Base-by-base conservation (phyloP, 768 basidiomycete genomes). In the Neoboletus brunneissimus region DNA sequence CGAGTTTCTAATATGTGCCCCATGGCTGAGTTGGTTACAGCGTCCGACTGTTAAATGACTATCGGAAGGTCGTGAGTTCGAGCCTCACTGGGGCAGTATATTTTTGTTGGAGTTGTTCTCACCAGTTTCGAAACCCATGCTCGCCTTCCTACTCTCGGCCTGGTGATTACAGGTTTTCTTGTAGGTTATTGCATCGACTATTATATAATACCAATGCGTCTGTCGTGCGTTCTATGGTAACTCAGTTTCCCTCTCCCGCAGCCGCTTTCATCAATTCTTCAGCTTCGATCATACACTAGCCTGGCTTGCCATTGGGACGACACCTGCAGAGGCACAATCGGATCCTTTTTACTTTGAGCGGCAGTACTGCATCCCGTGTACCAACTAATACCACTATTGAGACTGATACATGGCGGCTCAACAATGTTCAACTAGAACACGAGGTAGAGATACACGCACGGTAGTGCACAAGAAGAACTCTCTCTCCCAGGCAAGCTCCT, bases 41-140 rank as follows among this genome's bases (percentile, higher is more conserved):
- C 76, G 76, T 77, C 76, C 76, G 76, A 77, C 76, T 77, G 76
- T 77, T 77, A 76, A 32, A 31, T 35, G 27, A 55, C 52, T 18
- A 78, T 78, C 74, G 75, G 77, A 78, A 78, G 76, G 78, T 77
- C 76, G 76, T 75, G 76, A 77, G 76, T 79, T 78, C 77, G 76
- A 79, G 71, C 76, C 75, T 79, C 77, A 75, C 72, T 78, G 76
- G 77, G 78, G 77, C 76, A 78, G 76, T 29, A 1, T 9, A 8
- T 44, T 3, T 42, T 53, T 66, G 12, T 22, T 20, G 9, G 18
- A 13, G 6, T 13, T 2, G 7, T 32, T 32, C 31, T 32, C 12
- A 34, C 34, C 34, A 15, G 9, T 13, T 34, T 34, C 4, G 32
- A 34, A 34, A 32, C 31, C 31, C 11, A 10, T 31, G 11, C 13